Evolutionary conservation across 2,329 filamentous ascomycete genomes (phyloP), one percentile per base, ranked within the genome.

Genomic region (Periglandula ipomoeae): DNA sequence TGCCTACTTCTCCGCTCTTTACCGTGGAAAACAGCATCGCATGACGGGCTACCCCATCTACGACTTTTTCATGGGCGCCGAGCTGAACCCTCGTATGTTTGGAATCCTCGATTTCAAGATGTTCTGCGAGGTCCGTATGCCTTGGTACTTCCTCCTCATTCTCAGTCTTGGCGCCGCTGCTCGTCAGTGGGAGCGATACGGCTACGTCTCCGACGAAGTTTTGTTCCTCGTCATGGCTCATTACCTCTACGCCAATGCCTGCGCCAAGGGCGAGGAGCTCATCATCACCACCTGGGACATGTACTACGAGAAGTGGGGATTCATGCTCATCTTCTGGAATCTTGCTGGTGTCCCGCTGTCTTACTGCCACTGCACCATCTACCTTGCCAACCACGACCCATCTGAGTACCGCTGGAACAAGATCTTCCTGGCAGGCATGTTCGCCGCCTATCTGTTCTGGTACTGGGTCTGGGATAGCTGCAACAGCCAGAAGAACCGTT

Each of bases 251-350:
- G 88, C 89, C 62, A 93, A 94, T 65, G 89, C 89, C 47, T 95
- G 89, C 72, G 81, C 84, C 58, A 95, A 95, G 72, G 89, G 86
- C 43, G 89, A 95, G 70, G 88, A 95, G 69, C 79, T 89, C 63
- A 95, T 95, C 66, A 79, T 89, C 51, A 86, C 86, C 8, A 93
- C 88, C 44, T 95, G 89, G 67, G 89, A 95, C 61, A 95, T 95
- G 85, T 95, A 94, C 74, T 91, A 89, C 60, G 89, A 95, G 75
- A 95, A 95, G 71, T 91, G 87, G 81, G 89, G 89, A 46, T 95
- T 95, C 74, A 95, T 95, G 89, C 79, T 95, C 56, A 94, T 94
- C 67, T 95, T 95, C 79, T 95, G 89, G 89, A 95, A 95, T 69
- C 74, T 95, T 65, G 89, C 89, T 43, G 89, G 89, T 56, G 89